Percentiles rank a stretch among this genome's conserved stretches.
Evolutionary conservation across 177 flowering plant species (phyloP).

Genomic region (Vitis hybrid): DNA sequence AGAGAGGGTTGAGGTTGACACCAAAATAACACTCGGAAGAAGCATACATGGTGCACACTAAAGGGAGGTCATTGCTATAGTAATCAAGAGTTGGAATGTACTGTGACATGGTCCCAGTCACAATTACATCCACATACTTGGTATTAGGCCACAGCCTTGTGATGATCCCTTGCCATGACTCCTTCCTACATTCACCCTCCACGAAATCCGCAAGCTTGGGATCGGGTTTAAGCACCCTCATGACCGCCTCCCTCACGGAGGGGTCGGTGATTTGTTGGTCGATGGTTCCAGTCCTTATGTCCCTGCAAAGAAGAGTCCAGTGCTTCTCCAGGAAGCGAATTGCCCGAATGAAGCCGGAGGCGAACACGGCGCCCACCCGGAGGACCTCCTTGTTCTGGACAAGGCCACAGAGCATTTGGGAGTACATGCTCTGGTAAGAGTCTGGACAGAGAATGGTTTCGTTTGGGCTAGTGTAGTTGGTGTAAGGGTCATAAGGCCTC

Average conservation of each 20-base stretch:
- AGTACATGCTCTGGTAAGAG: conserved; percentile 95
- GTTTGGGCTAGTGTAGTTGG: conserved; percentile 93
- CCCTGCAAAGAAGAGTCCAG: conserved; percentile 56
- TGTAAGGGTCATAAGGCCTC: conserved; percentile 80
- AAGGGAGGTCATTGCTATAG: conserved; percentile 85
- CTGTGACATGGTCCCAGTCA: conserved; percentile 98
- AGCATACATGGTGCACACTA: conserved; percentile 96
- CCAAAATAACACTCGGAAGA: conserved; percentile 94
- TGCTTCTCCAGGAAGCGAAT: conserved; percentile 86
- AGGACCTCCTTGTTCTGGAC: conserved; percentile 73
- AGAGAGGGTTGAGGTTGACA: conserved; percentile 78
- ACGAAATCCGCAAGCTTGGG: conserved; percentile 76
- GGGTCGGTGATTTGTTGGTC: conserved; percentile 67
- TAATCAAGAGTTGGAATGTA: conserved; percentile 90
- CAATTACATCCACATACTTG: conserved; percentile 89
- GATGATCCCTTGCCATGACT: conserved; percentile 92
- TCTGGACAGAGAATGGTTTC: conserved; percentile 87
- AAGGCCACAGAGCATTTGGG: conserved; percentile 89
- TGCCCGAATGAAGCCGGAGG: conserved; percentile 91
- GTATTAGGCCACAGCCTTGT: conserved; percentile 92
- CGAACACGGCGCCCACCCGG: conserved; percentile 93
- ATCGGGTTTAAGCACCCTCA: conserved; percentile 61
- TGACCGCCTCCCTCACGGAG: conserved; percentile 61
- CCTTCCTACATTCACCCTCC: conserved; percentile 59
- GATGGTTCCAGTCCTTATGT: conserved; percentile 65